Evolutionary conservation across 208 protist genomes (phyloP), one percentile per base, ranked within the genome.

Genomic region (Trypanosoma caninum): DNA sequence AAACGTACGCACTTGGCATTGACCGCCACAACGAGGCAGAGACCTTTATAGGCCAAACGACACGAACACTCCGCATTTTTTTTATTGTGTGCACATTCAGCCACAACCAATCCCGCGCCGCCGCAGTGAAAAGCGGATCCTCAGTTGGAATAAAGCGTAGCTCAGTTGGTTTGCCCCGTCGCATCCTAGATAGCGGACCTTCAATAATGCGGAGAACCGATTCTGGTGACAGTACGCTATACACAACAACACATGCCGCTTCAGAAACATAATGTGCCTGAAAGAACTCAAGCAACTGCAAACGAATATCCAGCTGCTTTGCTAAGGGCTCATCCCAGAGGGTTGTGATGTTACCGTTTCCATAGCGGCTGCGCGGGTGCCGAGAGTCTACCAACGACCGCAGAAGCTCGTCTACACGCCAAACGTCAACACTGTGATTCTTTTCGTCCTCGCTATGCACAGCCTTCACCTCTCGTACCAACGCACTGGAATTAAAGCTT

Each of bases 391-490:
- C 78, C 13, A 82, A 65, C 18, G 46, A 52, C 23, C 84, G 83
- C 18, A 81, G 30, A 7, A 97, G 22, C 69, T 96, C 87, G 31
- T 88, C 67, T 7, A 82, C 28, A 35, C 88, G 72, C 87, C 90
- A 95, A 63, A 76, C 74, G 54, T 97, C 93, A 33, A 74, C 69
- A 44, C 76, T 80, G 62, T 90, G 84, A 69, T 97, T 97, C 62
- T 96, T 94, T 52, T 89, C 69, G 67, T 98, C 85, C 62, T 98
- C 96, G 65, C 80, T 95, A 63, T 98, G 84, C 27, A 98, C 93
- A 4, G 96, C 96, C 54, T 91, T 70, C 22, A 97, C 68, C 76
- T 98, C 96, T 3, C 96, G 84, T 31, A 71, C 68, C 18, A 93
- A 70, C 6, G 82, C 78, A 45, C 69, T 72, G 6, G 71, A 48